Base-by-base conservation (phyloP, 306 rosid genomes). In the Calophaca sinica region DNA sequence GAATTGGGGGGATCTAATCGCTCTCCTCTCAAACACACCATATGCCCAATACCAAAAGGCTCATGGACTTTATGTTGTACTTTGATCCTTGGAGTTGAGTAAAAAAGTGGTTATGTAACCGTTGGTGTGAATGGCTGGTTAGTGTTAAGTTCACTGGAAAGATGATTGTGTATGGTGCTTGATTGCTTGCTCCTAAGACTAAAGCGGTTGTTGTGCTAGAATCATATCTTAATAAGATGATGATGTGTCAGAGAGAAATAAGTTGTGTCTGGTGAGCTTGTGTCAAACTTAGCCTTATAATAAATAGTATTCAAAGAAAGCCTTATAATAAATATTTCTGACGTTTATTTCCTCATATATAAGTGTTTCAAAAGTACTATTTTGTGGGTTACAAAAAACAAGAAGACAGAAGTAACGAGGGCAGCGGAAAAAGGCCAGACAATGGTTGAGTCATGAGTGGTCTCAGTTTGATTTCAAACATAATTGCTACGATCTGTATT, bases 241-340 rank as follows among this genome's bases (percentile, higher is more conserved):
- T 38, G n/a, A 9, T 8, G 48, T 42, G 48, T 8, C 11, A 8
- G 7, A 42, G 11, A 38, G 42, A 38, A 38, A 38, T 38, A 38
- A 38, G 42, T 38, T 38, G 42, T 38, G 42, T 38, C 42, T 38
- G 42, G 42, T 38, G 7, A 38, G 42, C 42, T 38, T 38, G 42
- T 5, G 42, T 42, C 71, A 26, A 28, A 31, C 7, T 31, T 67
- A 54, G 76, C 26, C 26, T 20, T 20, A 20, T 20, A 20, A 20
- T n/a, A 20, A 20, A 20, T 20, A 20, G 26, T 20, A 20, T 20
- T 20, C 26, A 20, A 20, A 20, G 26, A 20, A 20, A 20, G 1
- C 53, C 62, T 32, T 62, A 38, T 73, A 36, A 68, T 48, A 48
- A 80, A 41, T 36, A 7, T n/a, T 52, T 62, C 51, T 32, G 36